phyloP scores from a whole-genome alignment of 2,329 filamentous ascomycete species.

The Penicillium brasilianum region DNA sequence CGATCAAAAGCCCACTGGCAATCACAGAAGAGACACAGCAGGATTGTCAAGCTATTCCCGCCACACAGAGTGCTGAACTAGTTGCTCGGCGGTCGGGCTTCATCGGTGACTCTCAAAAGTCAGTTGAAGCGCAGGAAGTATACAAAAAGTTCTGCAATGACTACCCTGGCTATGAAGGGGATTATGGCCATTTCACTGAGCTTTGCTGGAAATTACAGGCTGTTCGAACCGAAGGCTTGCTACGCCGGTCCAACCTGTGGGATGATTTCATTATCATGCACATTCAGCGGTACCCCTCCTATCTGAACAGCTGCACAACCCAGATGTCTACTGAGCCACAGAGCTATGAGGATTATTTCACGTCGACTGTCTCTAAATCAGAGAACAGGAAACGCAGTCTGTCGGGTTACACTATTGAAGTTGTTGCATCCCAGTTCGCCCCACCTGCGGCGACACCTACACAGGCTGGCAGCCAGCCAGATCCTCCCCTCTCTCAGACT shows the following conservation, averaged over 20 bases:
- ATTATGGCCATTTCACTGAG: constrained; percentile 45
- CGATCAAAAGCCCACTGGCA: constrained; percentile 14
- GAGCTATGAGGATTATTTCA: constrained; percentile 49
- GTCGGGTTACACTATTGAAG: constrained; percentile 37
- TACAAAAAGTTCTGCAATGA: constrained; percentile 46
- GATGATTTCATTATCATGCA: constrained; percentile 54
- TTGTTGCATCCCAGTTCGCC: constrained; percentile 34
- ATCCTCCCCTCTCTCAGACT: not conserved
- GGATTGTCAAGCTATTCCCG: not conserved
- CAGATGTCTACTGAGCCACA: constrained; percentile 32
- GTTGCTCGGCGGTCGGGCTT: constrained; percentile 31
- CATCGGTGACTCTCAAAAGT: constrained; percentile 25
- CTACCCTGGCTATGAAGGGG: constrained; percentile 48
- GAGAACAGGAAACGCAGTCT: constrained; percentile 45
- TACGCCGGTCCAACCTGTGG: constrained; percentile 48
- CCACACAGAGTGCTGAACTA: constrained; percentile 20
- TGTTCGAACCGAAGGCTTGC: constrained; percentile 36
- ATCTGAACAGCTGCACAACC: constrained; percentile 36
- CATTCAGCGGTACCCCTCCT: constrained; percentile 43
- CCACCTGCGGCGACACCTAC: constrained; percentile 10
- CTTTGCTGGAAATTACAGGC: constrained; percentile 44
- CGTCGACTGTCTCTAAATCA: constrained; percentile 37
- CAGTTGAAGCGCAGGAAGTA: constrained; percentile 33
- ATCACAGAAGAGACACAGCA: not conserved
- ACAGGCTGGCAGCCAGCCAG: constrained; percentile 1